Evolutionary conservation across 768 basidiomycete genomes (phyloP).

Genomic region (Jaapia argillacea): DNA sequence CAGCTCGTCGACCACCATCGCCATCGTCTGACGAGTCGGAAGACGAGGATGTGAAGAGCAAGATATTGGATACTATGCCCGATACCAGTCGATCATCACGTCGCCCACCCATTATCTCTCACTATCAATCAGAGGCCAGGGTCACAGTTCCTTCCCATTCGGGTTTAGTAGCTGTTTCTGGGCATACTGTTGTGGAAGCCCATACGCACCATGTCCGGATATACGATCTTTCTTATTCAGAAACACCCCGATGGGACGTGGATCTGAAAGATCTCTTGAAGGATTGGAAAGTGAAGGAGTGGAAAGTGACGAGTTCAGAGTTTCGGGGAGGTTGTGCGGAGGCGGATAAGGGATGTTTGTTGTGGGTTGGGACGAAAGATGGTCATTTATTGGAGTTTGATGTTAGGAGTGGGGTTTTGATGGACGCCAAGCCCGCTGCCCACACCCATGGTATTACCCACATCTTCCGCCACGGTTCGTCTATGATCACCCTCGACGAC

Average conservation of each 20-base stretch:
- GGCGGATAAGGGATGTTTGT: conserved; percentile 47
- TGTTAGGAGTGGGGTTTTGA: conserved; percentile 45
- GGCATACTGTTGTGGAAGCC: conserved; percentile 47
- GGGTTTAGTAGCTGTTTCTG: conserved; percentile 46
- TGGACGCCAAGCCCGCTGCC: conserved; percentile 44
- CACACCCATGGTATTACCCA: conserved; percentile 61
- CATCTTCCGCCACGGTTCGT: conserved; percentile 61
- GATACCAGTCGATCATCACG: conserved; percentile 64
- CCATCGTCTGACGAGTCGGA: conserved; percentile 32
- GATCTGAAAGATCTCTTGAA: conserved; percentile 53
- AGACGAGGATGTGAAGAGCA: conserved; percentile 62
- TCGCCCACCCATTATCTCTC: conserved; percentile 26
- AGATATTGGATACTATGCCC: conserved; percentile 42
- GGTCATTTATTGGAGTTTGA: conserved; percentile 84
- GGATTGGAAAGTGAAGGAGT: conserved; percentile 44
- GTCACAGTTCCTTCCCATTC: conserved; percentile 46
- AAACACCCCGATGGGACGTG: conserved; percentile 34
- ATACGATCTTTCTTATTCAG: conserved; percentile 44
- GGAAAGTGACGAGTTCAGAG: conserved; percentile 68
- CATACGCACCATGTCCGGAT: conserved; percentile 49
- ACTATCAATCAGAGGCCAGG: conserved; percentile 31
- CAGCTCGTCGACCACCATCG: conserved; percentile 31
- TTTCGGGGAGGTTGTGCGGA: conserved; percentile 40
- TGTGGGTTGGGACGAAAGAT: conserved; percentile 90
- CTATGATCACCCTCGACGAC: conserved; percentile 81